Percentiles rank a stretch among this genome's conserved stretches.
These are phyloP conservation scores for Xylaria sp. DNA, from an alignment of 2,329 filamentous ascomycete genomes.

Conservation along the genomic window DNA sequence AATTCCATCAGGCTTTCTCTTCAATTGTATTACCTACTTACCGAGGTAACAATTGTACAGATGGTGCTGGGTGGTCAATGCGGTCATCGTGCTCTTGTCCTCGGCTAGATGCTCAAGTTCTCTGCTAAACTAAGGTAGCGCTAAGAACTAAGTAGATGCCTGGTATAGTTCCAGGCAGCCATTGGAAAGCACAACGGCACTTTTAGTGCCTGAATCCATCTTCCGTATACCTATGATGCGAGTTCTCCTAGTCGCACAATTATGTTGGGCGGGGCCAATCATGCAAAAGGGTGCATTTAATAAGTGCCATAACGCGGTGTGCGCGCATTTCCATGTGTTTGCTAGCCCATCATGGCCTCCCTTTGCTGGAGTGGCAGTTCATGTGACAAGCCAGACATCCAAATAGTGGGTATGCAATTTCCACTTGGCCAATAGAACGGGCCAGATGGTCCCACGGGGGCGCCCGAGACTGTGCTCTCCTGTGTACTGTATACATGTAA, in stretches of 20 bases:
- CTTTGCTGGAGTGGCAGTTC: slow-evolving; percentile 21
- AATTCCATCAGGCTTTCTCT: not conserved
- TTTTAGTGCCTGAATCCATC: not conserved
- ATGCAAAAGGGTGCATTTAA: not conserved
- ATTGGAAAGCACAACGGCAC: not conserved
- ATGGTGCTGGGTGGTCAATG: too few relatives aligned
- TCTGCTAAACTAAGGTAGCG: not conserved
- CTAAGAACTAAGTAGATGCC: not conserved
- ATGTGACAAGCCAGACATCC: slow-evolving; percentile 29
- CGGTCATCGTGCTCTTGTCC: not conserved
- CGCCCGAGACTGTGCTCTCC: not conserved
- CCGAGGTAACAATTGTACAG: too few relatives aligned
- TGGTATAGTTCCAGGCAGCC: not conserved
- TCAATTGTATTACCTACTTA: not conserved
- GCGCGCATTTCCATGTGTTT: slow-evolving; percentile 18
- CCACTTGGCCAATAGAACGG: slow-evolving; percentile 23
- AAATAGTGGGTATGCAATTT: slow-evolving; percentile 33
- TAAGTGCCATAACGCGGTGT: slow-evolving; percentile 15
- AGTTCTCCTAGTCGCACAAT: not conserved
- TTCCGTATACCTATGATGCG: not conserved
- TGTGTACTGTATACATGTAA: too few relatives aligned
- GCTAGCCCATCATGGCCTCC: not conserved
- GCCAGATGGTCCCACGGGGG: slow-evolving; percentile 15
- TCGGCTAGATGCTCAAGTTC: not conserved
- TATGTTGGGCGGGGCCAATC: not conserved